Conservation (phyloP, 2,329 filamentous ascomycete species). For the Colletotrichum orbiculare region DNA sequence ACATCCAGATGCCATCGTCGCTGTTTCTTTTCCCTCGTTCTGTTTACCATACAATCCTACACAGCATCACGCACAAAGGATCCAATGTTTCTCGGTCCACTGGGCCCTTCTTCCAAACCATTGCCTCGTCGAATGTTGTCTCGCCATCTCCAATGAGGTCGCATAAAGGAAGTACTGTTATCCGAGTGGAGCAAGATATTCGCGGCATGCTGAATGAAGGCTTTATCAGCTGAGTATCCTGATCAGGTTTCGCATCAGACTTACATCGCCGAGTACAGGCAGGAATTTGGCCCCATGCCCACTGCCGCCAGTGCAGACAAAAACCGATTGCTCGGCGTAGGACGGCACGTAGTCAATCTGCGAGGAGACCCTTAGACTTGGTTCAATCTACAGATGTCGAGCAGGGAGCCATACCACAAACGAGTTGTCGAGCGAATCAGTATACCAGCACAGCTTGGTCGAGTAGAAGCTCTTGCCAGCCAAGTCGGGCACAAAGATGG, state of each 20-base stretch:
- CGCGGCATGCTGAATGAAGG: constrained; percentile 43
- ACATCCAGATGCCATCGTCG: too few species aligned
- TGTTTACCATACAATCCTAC: too few species aligned
- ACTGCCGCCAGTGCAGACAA: constrained; percentile 49
- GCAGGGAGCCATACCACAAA: constrained; percentile 48
- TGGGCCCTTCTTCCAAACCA: constrained; percentile 46
- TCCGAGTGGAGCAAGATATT: constrained; percentile 44
- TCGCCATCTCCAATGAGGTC: constrained; percentile 46
- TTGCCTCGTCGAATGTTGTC: constrained; percentile 41
- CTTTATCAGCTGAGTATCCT: constrained; percentile 18
- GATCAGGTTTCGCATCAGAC: background rate
- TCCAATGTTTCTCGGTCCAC: constrained; percentile 40
- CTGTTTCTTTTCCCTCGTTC: too few species aligned
- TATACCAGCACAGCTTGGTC: constrained; percentile 69
- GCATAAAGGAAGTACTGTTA: constrained; percentile 43
- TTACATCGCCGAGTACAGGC: constrained; percentile 47
- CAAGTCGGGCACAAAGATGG: constrained; percentile 56
- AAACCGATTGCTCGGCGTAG: constrained; percentile 44
- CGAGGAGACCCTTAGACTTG: background rate
- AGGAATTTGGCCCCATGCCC: constrained; percentile 51
- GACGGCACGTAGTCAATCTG: constrained; percentile 48
- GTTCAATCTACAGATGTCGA: too few species aligned
- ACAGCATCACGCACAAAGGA: too few species aligned
- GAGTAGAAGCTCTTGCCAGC: constrained; percentile 45
- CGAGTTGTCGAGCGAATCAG: constrained; percentile 64